Evolutionary conservation across 495 filamentous ascomycete genomes (phyloP).

Genomic region (Tuber brumale): DNA sequence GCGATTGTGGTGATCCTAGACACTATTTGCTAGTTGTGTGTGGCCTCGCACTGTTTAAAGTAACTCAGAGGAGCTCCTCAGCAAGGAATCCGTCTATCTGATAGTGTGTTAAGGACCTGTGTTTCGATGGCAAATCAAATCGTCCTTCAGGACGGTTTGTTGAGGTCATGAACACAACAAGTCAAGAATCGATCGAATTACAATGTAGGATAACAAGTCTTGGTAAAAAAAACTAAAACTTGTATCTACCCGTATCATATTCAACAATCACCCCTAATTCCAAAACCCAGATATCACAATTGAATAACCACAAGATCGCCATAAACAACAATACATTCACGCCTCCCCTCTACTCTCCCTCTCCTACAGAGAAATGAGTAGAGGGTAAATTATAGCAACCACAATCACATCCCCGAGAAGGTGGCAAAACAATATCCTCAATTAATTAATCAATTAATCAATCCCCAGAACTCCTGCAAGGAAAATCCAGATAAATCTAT

Average conservation of each 20-base stretch:
- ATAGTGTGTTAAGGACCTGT: not conserved
- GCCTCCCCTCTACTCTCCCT: not conserved
- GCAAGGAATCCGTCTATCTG: not conserved
- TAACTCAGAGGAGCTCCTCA: not conserved
- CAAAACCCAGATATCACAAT: not conserved
- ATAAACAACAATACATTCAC: not conserved
- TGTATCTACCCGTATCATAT: not conserved
- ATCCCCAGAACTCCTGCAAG: slow-evolving; percentile 3
- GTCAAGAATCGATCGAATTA: not conserved
- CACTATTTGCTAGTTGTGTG: not conserved
- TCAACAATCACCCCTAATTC: not conserved
- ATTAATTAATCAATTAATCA: not conserved
- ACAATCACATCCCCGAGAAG: not conserved
- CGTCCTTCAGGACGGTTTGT: not conserved
- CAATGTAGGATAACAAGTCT: not conserved
- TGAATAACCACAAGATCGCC: not conserved
- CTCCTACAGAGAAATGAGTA: not conserved
- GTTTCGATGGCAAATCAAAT: not conserved
- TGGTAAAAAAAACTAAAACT: not conserved
- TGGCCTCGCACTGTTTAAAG: not conserved
- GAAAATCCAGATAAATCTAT: slow-evolving; percentile 8
- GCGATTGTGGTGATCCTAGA: not conserved
- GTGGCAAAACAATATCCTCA: not conserved
- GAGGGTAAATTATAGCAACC: not conserved
- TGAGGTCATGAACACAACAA: not conserved